A percentile compares a stretch with the other conserved stretches of the same genome.
Conservation (phyloP, 2,329 filamentous ascomycete species). For the Sclerotinia trifoliorum region DNA sequence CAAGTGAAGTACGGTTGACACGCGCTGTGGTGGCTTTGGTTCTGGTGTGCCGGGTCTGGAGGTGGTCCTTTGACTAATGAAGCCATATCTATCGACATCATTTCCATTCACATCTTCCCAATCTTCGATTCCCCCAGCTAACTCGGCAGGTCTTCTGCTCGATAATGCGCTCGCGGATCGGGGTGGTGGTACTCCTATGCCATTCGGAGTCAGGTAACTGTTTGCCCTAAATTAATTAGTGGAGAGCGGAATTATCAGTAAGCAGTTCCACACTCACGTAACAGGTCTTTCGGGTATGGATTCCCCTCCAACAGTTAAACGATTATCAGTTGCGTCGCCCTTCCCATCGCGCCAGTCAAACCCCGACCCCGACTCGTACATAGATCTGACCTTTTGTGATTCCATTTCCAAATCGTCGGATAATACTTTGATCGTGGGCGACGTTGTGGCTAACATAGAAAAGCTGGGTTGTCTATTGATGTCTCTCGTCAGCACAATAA, state of each 20-base stretch:
- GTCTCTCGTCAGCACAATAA: slow-evolving; percentile 26
- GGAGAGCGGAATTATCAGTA: slow-evolving; percentile 13
- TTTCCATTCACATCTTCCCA: slow-evolving; percentile 63
- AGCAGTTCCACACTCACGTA: slow-evolving; percentile 23
- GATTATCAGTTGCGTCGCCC: slow-evolving; percentile 22
- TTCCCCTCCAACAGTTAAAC: slow-evolving; percentile 19
- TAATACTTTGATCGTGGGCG: slow-evolving; percentile 33
- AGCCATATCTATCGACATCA: slow-evolving; percentile 67
- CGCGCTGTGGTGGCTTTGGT: slow-evolving; percentile 37
- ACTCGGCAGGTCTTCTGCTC: slow-evolving; percentile 43
- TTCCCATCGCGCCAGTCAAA: slow-evolving; percentile 35
- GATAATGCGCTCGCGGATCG: slow-evolving; percentile 34
- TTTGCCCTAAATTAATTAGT: slow-evolving; percentile 29
- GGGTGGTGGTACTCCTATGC: slow-evolving; percentile 19
- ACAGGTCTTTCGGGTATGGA: slow-evolving; percentile 20
- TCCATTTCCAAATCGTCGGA: slow-evolving; percentile 39
- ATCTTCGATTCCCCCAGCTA: slow-evolving; percentile 62
- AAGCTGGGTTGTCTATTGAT: slow-evolving; percentile 35
- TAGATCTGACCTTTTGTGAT: slow-evolving; percentile 40
- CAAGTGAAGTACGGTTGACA: slow-evolving; percentile 37
- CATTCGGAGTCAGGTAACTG: slow-evolving; percentile 27
- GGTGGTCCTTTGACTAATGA: slow-evolving; percentile 51
- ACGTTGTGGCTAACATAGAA: slow-evolving; percentile 33
- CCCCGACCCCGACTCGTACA: slow-evolving; percentile 38
- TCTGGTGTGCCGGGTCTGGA: slow-evolving; percentile 43